Conservation (phyloP, 2,329 filamentous ascomycete genomes). For the Ophiostoma sp. region DNA sequence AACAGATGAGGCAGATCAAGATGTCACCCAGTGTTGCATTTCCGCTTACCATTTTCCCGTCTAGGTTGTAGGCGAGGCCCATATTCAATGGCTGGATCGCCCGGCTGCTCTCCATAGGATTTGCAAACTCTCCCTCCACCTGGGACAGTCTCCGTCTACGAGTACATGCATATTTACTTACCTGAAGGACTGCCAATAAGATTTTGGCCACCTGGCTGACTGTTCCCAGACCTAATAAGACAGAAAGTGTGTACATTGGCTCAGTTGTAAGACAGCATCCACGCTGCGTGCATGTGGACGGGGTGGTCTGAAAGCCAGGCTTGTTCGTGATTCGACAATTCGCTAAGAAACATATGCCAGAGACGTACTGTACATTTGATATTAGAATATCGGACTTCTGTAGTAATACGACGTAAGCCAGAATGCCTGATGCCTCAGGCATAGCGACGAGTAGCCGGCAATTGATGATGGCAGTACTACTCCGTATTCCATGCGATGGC, state of each 20-base stretch:
- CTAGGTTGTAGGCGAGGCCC: not conserved
- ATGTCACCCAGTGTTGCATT: too few species aligned
- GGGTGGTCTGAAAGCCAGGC: too few species aligned
- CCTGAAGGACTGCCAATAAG: too few species aligned
- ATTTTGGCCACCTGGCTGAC: too few species aligned
- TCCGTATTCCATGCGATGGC: too few species aligned
- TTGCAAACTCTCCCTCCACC: conserved; percentile 6
- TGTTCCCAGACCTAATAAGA: too few species aligned
- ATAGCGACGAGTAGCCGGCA: too few species aligned
- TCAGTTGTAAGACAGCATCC: not conserved
- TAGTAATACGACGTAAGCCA: too few species aligned
- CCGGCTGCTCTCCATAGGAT: not conserved
- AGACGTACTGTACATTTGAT: conserved; percentile 4
- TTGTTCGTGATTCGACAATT: not conserved
- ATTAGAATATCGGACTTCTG: not conserved
- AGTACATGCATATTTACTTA: not conserved
- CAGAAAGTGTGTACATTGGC: not conserved
- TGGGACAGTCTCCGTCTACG: not conserved
- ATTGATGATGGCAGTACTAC: too few species aligned
- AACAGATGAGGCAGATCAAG: not conserved
- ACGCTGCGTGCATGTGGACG: not conserved
- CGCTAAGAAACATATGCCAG: not conserved
- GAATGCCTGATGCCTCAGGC: too few species aligned
- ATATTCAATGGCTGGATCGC: conserved; percentile 8
- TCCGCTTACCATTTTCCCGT: not conserved